Percentiles rank a stretch among this genome's conserved stretches.
These are phyloP conservation scores for Henningerozyma blattae DNA, from an alignment of 805 yeast genomes.

Conservation along the genomic window DNA sequence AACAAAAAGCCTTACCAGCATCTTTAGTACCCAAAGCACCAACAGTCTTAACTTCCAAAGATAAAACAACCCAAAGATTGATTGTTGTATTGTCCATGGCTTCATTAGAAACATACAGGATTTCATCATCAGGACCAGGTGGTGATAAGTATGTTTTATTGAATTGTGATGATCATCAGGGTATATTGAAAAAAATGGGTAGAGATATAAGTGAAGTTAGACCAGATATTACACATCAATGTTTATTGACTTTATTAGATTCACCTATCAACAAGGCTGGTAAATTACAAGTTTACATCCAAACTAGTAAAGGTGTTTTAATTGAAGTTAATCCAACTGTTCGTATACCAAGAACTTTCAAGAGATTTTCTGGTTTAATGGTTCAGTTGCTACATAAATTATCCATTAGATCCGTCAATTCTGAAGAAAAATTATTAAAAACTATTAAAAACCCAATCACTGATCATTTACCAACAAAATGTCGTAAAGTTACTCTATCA, in stretches of 20 bases:
- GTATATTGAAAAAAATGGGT: constrained; percentile 86
- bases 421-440: constrained; percentile 85
- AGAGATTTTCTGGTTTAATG: constrained; percentile 95
- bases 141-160: constrained; percentile 88
- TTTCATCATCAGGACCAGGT: constrained; percentile 63
- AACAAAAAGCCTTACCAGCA: constrained; percentile 40
- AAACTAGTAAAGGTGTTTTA: constrained; percentile 88
- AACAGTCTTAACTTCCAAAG: constrained; percentile 64
- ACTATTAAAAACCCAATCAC: constrained; percentile 96
- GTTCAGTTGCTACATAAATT: constrained; percentile 89
- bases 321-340: constrained; percentile 94
- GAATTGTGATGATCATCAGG: constrained; percentile 98
- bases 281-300: constrained; percentile 88
- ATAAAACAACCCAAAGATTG: constrained; percentile 74
- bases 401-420: constrained; percentile 86
- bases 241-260: constrained; percentile 84
- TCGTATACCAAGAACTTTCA: constrained; percentile 95
- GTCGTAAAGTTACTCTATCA: constrained; percentile 84
- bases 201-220: constrained; percentile 96
- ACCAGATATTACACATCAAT: constrained; percentile 98
- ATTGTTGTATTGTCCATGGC: constrained; percentile 95
- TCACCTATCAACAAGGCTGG: constrained; percentile 99
- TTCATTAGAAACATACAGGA: constrained; percentile 87
- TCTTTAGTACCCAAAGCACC: constrained; percentile 85
- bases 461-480: constrained; percentile 91